Evolutionary conservation across 495 filamentous ascomycete species (phyloP).

Genomic region (Penicillium alfredii): DNA sequence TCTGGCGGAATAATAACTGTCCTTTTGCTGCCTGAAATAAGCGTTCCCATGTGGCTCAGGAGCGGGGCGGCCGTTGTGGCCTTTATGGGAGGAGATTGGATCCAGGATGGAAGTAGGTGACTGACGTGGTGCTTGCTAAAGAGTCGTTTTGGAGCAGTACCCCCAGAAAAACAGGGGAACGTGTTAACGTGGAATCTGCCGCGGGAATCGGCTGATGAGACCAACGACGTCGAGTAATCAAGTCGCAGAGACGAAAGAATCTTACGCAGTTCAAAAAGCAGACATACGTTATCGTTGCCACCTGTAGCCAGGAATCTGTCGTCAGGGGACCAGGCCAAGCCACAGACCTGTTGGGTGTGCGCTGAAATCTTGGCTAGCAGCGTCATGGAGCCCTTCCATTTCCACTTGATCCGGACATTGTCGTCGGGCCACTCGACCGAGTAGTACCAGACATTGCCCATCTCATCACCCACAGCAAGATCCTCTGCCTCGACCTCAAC

Average conservation of each 20-base stretch:
- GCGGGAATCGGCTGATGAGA: slow-evolving; percentile 4
- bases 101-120: slow-evolving; percentile 28
- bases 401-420: slow-evolving; percentile 37
- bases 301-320: slow-evolving; percentile 77
- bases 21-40: slow-evolving; percentile 25
- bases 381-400: slow-evolving; percentile 73
- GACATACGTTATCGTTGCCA: slow-evolving; percentile 87
- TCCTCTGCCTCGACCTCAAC: slow-evolving; percentile 54
- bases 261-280: slow-evolving; percentile 66
- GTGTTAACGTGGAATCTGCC: slow-evolving; percentile 11
- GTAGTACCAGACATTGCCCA: slow-evolving; percentile 84
- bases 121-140: slow-evolving; percentile 20
- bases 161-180: slow-evolving; percentile 16
- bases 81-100: slow-evolving; percentile 12
- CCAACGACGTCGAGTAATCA: background rate
- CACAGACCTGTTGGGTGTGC: slow-evolving; percentile 89
- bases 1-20: slow-evolving; percentile 37
- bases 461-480: slow-evolving; percentile 81
- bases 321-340: slow-evolving; percentile 78
- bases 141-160: slow-evolving; percentile 11
- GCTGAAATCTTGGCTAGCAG: slow-evolving; percentile 69
- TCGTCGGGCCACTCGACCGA: slow-evolving; percentile 74
- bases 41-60: slow-evolving; percentile 22
- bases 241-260: slow-evolving; percentile 39
- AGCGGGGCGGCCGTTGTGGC: slow-evolving; percentile 18